Base-by-base conservation (phyloP, 805 yeast species). In the Debaryomyces hansenii region DNA sequence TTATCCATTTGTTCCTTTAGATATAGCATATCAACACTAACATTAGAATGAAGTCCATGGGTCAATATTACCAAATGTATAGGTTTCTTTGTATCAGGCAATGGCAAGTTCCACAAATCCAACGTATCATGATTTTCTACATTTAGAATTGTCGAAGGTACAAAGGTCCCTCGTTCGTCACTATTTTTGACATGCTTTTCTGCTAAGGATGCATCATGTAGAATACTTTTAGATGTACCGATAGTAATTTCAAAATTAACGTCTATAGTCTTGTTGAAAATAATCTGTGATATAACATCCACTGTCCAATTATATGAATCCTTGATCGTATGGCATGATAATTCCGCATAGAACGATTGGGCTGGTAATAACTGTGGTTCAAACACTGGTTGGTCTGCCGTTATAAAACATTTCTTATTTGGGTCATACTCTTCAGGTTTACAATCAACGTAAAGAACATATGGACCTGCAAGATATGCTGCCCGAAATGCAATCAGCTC, bases 21-120 rank as follows among this genome's bases (percentile, higher is more conserved):
- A 57, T 85, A 91, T 15, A 88, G 74, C 95, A 94, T 82, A 64
- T 94, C 99, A 9, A 96, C 90, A 1, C 94, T 84, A 4, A 84
- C 79, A 58, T 91, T 94, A 1, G 97, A 88, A 58, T 90, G 96
- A 20, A 94, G 76, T 0, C 99, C 99, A 63, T 94, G 99, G 0
- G 97, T 90, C 10, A 91, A 55, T 4, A 94, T 74, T 2, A 92
- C 94, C 46, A 94, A 69, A 70, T 94, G 99, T 11, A 84, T 79
- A 0, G 95, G 94, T 47, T 67, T 63, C 0, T 75, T 68, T 9
- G 67, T 46, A 46, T 58, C 47, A 2, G 77, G 79, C 0, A 68
- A 48, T 0, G 95, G 94, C 33, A 75, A 60, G 60, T 81, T 79
- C 97, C 98, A 94, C 28, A 92, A 59, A 44, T 82, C 85, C 3